These are phyloP conservation scores for Sporothrix pallida DNA, from an alignment of 2,329 filamentous ascomycete species.

Conservation along the genomic window DNA sequence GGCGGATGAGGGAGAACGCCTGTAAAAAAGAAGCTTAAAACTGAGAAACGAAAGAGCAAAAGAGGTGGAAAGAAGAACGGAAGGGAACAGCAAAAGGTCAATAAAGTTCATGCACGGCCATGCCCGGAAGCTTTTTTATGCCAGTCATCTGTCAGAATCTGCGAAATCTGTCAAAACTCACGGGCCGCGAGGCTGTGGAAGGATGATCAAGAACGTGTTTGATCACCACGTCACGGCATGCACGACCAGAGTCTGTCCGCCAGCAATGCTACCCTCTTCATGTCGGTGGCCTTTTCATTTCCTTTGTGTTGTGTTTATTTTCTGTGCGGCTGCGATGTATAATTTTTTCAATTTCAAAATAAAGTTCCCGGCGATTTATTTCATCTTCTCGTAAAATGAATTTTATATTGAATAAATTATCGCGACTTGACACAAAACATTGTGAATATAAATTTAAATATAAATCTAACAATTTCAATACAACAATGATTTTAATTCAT, in stretches of 20 bases:
- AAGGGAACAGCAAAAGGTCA: not conserved
- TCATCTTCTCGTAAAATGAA: too few relatives aligned
- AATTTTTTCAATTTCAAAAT: too few relatives aligned
- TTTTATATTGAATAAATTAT: too few relatives aligned
- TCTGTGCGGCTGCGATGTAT: too few relatives aligned
- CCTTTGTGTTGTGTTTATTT: not conserved
- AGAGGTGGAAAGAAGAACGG: not conserved
- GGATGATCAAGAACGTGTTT: constrained; percentile 14
- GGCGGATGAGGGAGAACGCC: not conserved
- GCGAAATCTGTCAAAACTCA: not conserved
- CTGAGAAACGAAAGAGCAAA: not conserved
- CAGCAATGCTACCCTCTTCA: not conserved
- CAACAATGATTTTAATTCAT: too few relatives aligned
- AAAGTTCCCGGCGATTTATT: too few relatives aligned
- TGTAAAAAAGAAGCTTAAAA: not conserved
- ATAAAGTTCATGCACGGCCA: constrained; percentile 10
- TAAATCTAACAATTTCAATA: too few relatives aligned
- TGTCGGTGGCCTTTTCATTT: not conserved
- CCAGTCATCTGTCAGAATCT: not conserved
- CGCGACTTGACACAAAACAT: too few relatives aligned
- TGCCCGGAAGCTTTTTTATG: not conserved
- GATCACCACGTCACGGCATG: constrained; percentile 13
- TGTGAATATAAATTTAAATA: too few relatives aligned
- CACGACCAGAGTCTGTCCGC: not conserved
- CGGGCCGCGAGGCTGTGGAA: constrained; percentile 12